These are phyloP conservation scores for Quambalaria eucalypti DNA, from an alignment of 1,284 basidiomycete species.

Conservation along the genomic window DNA sequence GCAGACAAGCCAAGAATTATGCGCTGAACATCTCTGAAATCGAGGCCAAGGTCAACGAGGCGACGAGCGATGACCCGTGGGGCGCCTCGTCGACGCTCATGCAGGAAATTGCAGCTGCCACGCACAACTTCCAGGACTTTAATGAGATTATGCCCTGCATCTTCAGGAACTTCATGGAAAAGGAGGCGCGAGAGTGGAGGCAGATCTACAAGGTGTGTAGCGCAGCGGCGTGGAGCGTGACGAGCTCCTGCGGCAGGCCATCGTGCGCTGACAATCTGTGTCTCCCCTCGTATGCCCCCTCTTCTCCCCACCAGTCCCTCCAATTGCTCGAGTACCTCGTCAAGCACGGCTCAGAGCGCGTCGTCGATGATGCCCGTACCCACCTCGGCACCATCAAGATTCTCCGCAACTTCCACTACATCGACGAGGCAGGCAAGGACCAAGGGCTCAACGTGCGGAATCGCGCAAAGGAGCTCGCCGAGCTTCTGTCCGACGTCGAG, in stretches of 20 bases:
- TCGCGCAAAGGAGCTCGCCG: conserved; percentile 80
- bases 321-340: conserved; percentile 89
- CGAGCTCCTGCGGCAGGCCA: neutral
- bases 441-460: conserved; percentile 98
- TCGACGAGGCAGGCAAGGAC: conserved; percentile 97
- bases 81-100: conserved; percentile 95
- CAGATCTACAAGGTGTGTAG: conserved; percentile 80
- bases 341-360: conserved; percentile 96
- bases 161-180: conserved; percentile 70
- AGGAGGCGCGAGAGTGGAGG: conserved; percentile 94
- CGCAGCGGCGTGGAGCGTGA: neutral
- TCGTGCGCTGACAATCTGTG: neutral
- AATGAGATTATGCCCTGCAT: conserved; percentile 99
- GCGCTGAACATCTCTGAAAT: conserved; percentile 93
- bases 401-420: conserved; percentile 94
- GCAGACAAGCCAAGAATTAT: conserved; percentile 44
- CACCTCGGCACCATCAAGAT: conserved; percentile 94
- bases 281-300: neutral
- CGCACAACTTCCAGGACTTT: conserved; percentile 92
- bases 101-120: conserved; percentile 94
- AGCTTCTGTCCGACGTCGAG: conserved; percentile 82
- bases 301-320: conserved; percentile 57
- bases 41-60: conserved; percentile 93
- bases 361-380: conserved; percentile 90
- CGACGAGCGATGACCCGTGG: conserved; percentile 98